A percentile compares a stretch with the other conserved stretches of the same genome.
These are phyloP conservation scores for Chiua virens DNA, from an alignment of 768 basidiomycete genomes.

Conservation along the genomic window DNA sequence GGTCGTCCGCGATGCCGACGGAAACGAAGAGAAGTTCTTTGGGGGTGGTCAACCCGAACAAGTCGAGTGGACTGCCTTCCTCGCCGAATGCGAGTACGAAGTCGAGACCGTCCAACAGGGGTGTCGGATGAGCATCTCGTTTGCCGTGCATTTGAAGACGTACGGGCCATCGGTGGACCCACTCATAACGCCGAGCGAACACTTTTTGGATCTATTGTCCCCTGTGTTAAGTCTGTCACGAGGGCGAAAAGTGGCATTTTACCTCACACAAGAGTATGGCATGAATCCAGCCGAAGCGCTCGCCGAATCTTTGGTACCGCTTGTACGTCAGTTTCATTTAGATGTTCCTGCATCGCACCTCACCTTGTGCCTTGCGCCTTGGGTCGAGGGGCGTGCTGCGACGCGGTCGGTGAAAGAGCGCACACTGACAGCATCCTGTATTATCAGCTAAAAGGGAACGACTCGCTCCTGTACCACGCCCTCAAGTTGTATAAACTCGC, in stretches of 20 bases:
- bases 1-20: slow-evolving; percentile 55
- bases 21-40: slow-evolving; percentile 59
- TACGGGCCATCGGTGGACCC: slow-evolving; percentile 66
- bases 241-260: slow-evolving; percentile 72
- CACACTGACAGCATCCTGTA: slow-evolving; percentile 10
- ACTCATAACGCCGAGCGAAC: slow-evolving; percentile 70
- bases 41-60: slow-evolving; percentile 62
- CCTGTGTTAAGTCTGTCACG: slow-evolving; percentile 72
- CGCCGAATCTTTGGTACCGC: slow-evolving; percentile 69
- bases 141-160: slow-evolving; percentile 66
- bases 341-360: slow-evolving; percentile 7
- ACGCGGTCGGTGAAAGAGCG: slow-evolving; percentile 8
- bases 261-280: slow-evolving; percentile 65
- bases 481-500: slow-evolving; percentile 73
- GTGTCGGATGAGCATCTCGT: slow-evolving; percentile 66
- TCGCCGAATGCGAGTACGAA: slow-evolving; percentile 73
- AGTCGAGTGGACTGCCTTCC: slow-evolving; percentile 78
- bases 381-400: slow-evolving; percentile 4
- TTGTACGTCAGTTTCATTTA: slow-evolving; percentile 44
- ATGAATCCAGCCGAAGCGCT: slow-evolving; percentile 67
- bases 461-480: slow-evolving; percentile 73
- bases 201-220: slow-evolving; percentile 68
- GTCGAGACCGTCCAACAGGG: slow-evolving; percentile 71
- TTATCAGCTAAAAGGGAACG: slow-evolving; percentile 72
- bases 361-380: slow-evolving; percentile 3